Conservation (phyloP, 305 asterid species). For the Galium porrigens region DNA sequence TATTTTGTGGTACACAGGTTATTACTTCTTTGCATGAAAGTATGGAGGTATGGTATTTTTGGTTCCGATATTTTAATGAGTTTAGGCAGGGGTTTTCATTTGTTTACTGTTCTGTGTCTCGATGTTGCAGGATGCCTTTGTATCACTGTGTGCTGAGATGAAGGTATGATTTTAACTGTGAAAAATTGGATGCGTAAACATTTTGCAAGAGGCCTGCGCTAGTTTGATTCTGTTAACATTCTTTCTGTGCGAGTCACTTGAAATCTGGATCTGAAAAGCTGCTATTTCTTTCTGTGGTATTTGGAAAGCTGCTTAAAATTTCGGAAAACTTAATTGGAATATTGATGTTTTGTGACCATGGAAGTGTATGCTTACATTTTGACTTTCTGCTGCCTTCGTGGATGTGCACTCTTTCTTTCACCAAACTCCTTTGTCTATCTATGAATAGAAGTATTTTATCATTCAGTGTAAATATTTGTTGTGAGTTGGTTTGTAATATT, state of each 20-base stretch:
- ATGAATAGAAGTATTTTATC: background rate
- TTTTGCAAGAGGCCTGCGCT: too few species aligned
- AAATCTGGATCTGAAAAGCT: too few species aligned
- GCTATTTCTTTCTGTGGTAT: too few species aligned
- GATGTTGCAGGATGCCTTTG: conserved; percentile 5
- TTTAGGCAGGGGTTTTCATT: background rate
- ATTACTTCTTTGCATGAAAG: conserved; percentile 40
- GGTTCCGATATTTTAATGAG: background rate
- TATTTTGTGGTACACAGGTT: conserved; percentile 37
- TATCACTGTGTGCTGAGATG: background rate
- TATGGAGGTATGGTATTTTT: conserved; percentile 34
- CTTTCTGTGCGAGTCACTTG: background rate
- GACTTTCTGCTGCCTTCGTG: background rate
- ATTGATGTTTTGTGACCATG: background rate
- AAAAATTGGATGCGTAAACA: too few species aligned
- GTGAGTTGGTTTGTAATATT: too few species aligned
- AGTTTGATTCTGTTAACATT: background rate
- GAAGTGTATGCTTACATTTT: background rate
- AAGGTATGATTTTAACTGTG: background rate
- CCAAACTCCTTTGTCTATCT: background rate
- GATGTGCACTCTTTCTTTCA: background rate
- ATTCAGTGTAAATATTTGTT: background rate
- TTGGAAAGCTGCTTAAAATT: background rate
- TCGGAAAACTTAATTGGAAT: background rate
- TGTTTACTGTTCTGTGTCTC: background rate